Conservation (phyloP, 2,329 filamentous ascomycete species). For the Diaporthe longicolla region DNA sequence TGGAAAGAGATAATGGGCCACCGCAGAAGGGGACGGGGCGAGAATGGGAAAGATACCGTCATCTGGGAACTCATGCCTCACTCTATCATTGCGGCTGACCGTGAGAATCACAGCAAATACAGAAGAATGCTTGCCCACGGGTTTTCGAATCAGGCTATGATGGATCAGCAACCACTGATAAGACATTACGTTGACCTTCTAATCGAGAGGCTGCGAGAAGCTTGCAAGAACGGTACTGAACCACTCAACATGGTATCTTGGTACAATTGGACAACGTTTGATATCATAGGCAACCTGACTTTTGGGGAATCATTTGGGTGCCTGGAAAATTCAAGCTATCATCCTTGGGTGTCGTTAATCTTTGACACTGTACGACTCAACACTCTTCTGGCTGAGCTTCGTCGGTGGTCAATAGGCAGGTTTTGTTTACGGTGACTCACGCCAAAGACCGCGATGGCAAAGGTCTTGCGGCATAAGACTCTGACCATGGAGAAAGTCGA, state of each 20-base stretch:
- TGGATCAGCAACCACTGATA: slow-evolving; percentile 49
- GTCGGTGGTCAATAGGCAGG: background rate
- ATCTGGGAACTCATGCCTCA: background rate
- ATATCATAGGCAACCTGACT: background rate
- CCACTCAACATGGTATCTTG: background rate
- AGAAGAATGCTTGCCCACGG: slow-evolving; percentile 44
- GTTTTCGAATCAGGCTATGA: slow-evolving; percentile 48
- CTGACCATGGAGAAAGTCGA: background rate
- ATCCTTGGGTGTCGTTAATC: background rate
- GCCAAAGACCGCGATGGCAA: background rate
- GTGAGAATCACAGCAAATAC: background rate
- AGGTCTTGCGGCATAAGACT: background rate
- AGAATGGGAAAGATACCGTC: background rate
- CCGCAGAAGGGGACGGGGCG: background rate
- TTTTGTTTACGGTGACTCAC: background rate
- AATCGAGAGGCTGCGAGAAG: slow-evolving; percentile 32
- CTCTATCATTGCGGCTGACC: background rate
- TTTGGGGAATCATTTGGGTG: background rate
- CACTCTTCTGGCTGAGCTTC: background rate
- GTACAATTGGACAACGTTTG: background rate
- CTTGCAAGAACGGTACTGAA: slow-evolving; percentile 18
- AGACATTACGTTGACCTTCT: slow-evolving; percentile 46
- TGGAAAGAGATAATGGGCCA: slow-evolving; percentile 9
- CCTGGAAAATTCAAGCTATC: background rate
- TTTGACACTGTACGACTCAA: background rate